These are phyloP conservation scores for Multifurca ochricompacta DNA, from an alignment of 768 basidiomycete species.

Conservation along the genomic window DNA sequence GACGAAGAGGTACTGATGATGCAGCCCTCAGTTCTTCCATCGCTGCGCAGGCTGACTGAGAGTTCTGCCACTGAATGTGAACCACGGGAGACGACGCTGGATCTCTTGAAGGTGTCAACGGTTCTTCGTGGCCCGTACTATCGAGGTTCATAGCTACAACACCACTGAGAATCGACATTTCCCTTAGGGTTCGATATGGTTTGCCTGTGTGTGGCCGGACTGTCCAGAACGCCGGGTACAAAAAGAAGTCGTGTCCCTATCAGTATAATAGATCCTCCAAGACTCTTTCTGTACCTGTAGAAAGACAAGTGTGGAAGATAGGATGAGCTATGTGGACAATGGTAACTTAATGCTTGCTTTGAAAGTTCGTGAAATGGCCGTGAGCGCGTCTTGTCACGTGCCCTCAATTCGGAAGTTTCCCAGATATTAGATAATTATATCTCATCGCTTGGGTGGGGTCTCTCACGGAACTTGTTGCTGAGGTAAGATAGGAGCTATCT, in stretches of 20 bases:
- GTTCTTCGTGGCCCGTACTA: neutral
- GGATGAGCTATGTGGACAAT: too few species aligned
- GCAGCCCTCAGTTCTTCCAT: slow-evolving; percentile 13
- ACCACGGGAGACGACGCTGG: slow-evolving; percentile 1
- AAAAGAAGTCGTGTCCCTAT: neutral
- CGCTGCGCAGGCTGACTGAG: slow-evolving; percentile 15
- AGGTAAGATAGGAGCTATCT: too few species aligned
- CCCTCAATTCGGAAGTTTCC: too few species aligned
- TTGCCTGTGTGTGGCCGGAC: too few species aligned
- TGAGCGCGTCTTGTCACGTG: slow-evolving; percentile 1
- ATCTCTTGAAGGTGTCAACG: slow-evolving; percentile 10
- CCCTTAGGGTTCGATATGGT: neutral
- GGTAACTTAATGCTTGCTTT: too few species aligned
- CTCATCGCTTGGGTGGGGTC: too few species aligned
- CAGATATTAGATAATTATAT: neutral
- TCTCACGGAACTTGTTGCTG: too few species aligned
- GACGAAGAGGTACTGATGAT: slow-evolving; percentile 3
- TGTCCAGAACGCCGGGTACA: neutral
- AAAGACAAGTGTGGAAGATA: too few species aligned
- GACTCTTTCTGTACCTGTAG: neutral
- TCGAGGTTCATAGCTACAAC: slow-evolving; percentile 8
- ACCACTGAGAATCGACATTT: slow-evolving; percentile 13
- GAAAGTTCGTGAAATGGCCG: too few species aligned
- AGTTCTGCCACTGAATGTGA: slow-evolving; percentile 17
- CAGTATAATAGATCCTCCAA: neutral